phyloP scores from a whole-genome alignment of 495 filamentous ascomycete genomes.

The Aspergillus avenaceus region DNA sequence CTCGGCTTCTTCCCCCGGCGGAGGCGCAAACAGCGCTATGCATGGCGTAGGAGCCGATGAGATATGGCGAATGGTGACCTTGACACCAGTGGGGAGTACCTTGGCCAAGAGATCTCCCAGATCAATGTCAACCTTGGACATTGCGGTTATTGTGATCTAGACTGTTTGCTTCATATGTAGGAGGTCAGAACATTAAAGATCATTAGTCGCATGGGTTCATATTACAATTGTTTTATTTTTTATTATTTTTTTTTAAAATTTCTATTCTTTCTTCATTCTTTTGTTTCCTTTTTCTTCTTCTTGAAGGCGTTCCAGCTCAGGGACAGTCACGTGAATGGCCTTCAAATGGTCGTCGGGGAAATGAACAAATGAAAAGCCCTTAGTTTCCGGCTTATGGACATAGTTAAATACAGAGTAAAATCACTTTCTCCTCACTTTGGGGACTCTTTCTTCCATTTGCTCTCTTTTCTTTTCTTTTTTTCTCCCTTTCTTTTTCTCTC shows the following conservation, averaged over 20 bases:
- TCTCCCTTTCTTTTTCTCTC: not conserved
- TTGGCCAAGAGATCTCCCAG: slow-evolving; percentile 56
- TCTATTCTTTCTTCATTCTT: no score
- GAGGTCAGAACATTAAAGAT: not conserved
- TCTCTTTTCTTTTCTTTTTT: not conserved
- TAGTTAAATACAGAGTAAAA: no score
- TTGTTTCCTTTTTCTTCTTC: no score
- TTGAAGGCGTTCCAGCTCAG: no score
- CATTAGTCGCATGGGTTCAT: slow-evolving; percentile 3
- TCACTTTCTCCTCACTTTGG: no score
- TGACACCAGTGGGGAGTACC: slow-evolving; percentile 63
- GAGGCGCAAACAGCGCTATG: slow-evolving; percentile 71
- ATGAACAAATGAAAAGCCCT: no score
- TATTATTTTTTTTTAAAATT: no score
- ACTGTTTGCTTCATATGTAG: not conserved
- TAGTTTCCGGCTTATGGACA: no score
- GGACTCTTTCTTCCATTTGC: no score
- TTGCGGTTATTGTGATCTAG: slow-evolving; percentile 8
- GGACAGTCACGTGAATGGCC: no score
- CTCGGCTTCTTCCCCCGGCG: slow-evolving; percentile 63
- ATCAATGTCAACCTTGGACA: slow-evolving; percentile 33
- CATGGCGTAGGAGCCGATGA: slow-evolving; percentile 76
- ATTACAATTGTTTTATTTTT: no score
- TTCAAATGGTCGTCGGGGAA: no score
- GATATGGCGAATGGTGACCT: slow-evolving; percentile 77